Base-by-base conservation (phyloP, 1,284 basidiomycete species). In the Phellinidium pouzarii region DNA sequence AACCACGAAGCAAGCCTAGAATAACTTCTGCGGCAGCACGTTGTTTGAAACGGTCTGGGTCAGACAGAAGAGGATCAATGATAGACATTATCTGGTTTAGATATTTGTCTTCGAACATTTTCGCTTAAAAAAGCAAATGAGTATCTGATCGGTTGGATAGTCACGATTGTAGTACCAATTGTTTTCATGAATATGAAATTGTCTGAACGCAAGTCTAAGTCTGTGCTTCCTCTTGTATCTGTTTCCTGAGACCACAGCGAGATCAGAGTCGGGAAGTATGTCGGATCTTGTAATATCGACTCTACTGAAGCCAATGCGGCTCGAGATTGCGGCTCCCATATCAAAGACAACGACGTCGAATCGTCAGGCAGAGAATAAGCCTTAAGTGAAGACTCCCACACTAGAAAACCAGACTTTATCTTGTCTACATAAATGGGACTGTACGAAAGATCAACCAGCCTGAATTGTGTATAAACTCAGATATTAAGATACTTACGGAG, bases 21-120 rank as follows among this genome's bases (percentile, higher is more conserved):
- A 97, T 66, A 27, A 96, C 71, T 72, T 99, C 95, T 48, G 87
- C 91, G 5, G 87, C 87, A 20, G 92, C 92, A 27, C 94, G 80
- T 64, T 95, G 94, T 68, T 92, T 91, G 73, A 92, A 95, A 53
- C 92, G 88, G 65, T 97, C 91, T 36, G 77, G 62, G 55, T 86
- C 86, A 29, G 72, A 73, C 44, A 90, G 67, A 40, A 88, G 64
- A 6, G 78, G 72, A 44, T 91, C 85, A 29, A 84, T 68, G 11
- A 72, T 66, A 12, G 69, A 65, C 44, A 88, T 67, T 11, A 90
- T 66, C 19, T 68, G 66, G 37, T 79, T 72, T 23, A 91, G 65
- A 4, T 74, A 68, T 27, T 73, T 70, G 54, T 75, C 72, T 50
- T 81, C 82, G 53, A 80, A 84, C 65, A 80, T 77, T 65, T 89